These are phyloP conservation scores for Magnolia kwangsiensis DNA, from an alignment of 164 flowering plant genomes.

Conservation along the genomic window DNA sequence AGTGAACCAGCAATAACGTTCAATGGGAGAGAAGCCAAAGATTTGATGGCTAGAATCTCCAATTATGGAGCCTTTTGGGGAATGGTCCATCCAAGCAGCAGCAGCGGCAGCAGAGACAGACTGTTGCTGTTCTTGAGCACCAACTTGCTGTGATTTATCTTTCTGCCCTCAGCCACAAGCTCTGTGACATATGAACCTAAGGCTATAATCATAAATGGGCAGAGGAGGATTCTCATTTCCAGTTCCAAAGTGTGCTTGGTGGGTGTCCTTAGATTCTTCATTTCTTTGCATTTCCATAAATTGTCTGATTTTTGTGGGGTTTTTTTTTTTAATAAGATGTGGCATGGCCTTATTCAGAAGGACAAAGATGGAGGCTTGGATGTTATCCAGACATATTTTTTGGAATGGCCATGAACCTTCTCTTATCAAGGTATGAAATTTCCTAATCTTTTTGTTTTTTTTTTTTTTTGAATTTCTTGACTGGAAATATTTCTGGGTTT, in stretches of 20 bases:
- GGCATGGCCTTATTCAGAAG: constrained; percentile 66
- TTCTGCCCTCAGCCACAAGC: constrained; percentile 28
- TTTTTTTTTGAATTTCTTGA: too few relatives aligned
- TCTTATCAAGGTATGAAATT: too few relatives aligned
- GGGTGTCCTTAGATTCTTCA: constrained; percentile 6
- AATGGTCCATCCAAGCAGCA: not conserved
- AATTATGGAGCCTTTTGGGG: too few relatives aligned
- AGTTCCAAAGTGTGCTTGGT: too few relatives aligned
- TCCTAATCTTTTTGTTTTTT: too few relatives aligned
- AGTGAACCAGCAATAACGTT: too few relatives aligned
- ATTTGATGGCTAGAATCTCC: too few relatives aligned
- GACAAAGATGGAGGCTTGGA: too few relatives aligned
- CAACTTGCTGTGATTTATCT: constrained; percentile 10
- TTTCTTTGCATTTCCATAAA: not conserved
- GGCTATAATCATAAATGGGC: constrained; percentile 56
- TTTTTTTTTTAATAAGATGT: constrained; percentile 45
- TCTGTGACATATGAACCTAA: constrained; percentile 69
- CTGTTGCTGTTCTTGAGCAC: not conserved
- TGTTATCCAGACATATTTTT: too few relatives aligned
- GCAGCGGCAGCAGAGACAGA: constrained; percentile 1
- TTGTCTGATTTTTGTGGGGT: not conserved
- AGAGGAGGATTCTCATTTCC: not conserved
- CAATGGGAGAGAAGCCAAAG: too few relatives aligned
- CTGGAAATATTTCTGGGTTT: too few relatives aligned
- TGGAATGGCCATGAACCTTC: not conserved